Percentiles rank a stretch among this genome's conserved stretches.
Conservation (phyloP, 192 early-diverging fungal genomes). For the Backusella morwellensis region DNA sequence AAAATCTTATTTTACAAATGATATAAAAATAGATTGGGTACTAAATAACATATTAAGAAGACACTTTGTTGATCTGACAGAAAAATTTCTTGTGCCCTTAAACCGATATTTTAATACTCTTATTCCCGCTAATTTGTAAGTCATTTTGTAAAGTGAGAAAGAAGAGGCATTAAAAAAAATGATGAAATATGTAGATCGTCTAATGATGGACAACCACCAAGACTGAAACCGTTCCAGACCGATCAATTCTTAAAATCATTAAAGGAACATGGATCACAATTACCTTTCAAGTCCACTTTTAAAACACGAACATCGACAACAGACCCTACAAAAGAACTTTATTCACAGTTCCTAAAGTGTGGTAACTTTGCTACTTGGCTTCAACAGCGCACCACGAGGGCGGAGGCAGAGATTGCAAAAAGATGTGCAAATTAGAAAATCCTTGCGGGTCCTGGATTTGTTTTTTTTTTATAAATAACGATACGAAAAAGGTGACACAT, state of each 20-base stretch:
- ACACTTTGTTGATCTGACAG: slow-evolving; percentile 92
- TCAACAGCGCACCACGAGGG: slow-evolving; percentile 71
- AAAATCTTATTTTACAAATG: slow-evolving; percentile 10
- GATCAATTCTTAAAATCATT: slow-evolving; percentile 71
- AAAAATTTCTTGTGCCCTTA: slow-evolving; percentile 92
- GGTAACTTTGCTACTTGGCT: slow-evolving; percentile 98
- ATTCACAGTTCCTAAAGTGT: slow-evolving; percentile 85
- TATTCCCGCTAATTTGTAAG: slow-evolving; percentile 61
- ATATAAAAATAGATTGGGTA: slow-evolving; percentile 49
- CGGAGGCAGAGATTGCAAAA: slow-evolving; percentile 72
- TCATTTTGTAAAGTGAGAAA: not conserved
- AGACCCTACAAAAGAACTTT: slow-evolving; percentile 74
- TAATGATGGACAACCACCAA: slow-evolving; percentile 17
- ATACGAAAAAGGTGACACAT: not conserved
- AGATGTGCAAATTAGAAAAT: slow-evolving; percentile 5
- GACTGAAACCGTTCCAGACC: slow-evolving; percentile 77
- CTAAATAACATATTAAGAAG: slow-evolving; percentile 91
- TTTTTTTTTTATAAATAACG: slow-evolving; percentile 3
- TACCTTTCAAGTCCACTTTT: slow-evolving; percentile 49
- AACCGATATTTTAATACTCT: slow-evolving; percentile 91
- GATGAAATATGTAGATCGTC: not conserved
- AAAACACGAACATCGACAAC: slow-evolving; percentile 35
- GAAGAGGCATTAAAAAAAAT: not conserved
- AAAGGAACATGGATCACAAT: slow-evolving; percentile 51
- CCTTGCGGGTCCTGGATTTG: not conserved